Evolutionary conservation across 2,329 filamentous ascomycete species (phyloP), one percentile per base, ranked within the genome.

Genomic region (Zymoseptoria pseudotritici): DNA sequence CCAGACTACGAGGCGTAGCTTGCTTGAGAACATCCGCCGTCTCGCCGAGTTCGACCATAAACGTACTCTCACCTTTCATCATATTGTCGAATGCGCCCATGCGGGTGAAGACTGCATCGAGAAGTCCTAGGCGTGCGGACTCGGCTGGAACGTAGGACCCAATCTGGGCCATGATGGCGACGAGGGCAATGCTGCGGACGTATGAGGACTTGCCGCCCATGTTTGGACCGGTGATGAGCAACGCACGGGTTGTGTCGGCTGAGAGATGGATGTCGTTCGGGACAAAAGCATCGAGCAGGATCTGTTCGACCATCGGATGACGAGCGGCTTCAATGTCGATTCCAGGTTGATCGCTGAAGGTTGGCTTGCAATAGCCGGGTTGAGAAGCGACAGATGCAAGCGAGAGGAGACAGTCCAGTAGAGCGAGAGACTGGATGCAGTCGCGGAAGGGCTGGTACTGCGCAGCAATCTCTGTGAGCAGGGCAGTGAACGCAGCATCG

Each of bases 131-230:
- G 2, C 79, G 76, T 24, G 93, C 85, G 2, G 84, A 81, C 26
- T 82, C 80, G 21, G 93, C 93, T 1, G 94, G 94, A 0, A 99
- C 91, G 74, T 92, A 99, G 46, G 90, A 95, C 55, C 94, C 94
- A 64, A 97, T 88, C 72, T 99, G 94, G 7, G 91, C 91, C 79
- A 99, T 92, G 69, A 99, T 92, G 54, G 89, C 84, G 63, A 97
- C 91, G 6, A 99, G 84, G 9, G 94, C 93, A 52, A 96, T 86
- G 66, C 92, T 90, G 57, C 94, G 90, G 21, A 99, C 93, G 74
- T 96, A 99, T 60, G 89, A 94, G n/a, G 91, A 96, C 73, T 99
- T 99, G 59, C 94, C 94, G 69, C 94, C 94, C 94, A 99, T 99
- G 77, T 99, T 99, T 29, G 94, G 94, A 0, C 94, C 94, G 0